Percentiles rank a stretch among this genome's conserved stretches.
Conservation (phyloP, 495 filamentous ascomycete genomes). For the Lasiosphaeriaceae sp. region DNA sequence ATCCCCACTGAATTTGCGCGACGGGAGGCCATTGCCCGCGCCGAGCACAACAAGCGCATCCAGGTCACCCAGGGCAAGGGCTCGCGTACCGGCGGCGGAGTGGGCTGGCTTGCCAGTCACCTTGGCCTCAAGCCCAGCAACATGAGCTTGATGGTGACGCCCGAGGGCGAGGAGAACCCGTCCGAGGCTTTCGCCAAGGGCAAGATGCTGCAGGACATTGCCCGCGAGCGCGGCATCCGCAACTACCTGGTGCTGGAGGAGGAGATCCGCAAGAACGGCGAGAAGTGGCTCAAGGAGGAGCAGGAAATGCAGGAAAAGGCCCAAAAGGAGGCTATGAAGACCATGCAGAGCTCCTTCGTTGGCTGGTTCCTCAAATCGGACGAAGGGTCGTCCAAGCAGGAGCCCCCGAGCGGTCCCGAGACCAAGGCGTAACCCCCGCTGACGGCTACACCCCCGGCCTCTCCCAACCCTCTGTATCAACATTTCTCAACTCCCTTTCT, state of each 20-base stretch:
- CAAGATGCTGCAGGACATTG: slow-evolving; percentile 92
- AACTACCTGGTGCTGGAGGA: slow-evolving; percentile 84
- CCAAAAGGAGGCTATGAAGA: slow-evolving; percentile 85
- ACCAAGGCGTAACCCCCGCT: slow-evolving; percentile 13
- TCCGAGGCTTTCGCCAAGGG: slow-evolving; percentile 75
- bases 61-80: slow-evolving; percentile 66
- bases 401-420: slow-evolving; percentile 4
- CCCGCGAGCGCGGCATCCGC: slow-evolving; percentile 83
- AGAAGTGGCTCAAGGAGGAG: slow-evolving; percentile 92
- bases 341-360: slow-evolving; percentile 54
- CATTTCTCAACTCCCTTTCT: not conserved
- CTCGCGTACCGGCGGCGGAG: slow-evolving; percentile 42
- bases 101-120: slow-evolving; percentile 60
- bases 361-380: slow-evolving; percentile 39
- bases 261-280: slow-evolving; percentile 86
- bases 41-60: slow-evolving; percentile 72
- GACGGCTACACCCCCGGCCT: too few relatives aligned
- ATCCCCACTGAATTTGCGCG: slow-evolving; percentile 86
- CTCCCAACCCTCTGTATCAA: not conserved
- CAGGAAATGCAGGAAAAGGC: slow-evolving; percentile 77
- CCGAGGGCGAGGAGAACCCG: slow-evolving; percentile 65
- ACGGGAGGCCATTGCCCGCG: slow-evolving; percentile 79
- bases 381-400: slow-evolving; percentile 9
- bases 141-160: slow-evolving; percentile 46
- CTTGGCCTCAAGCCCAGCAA: slow-evolving; percentile 70